phyloP scores from a whole-genome alignment of 331 rosid species.

The Rhamnella rubrinervis region DNA sequence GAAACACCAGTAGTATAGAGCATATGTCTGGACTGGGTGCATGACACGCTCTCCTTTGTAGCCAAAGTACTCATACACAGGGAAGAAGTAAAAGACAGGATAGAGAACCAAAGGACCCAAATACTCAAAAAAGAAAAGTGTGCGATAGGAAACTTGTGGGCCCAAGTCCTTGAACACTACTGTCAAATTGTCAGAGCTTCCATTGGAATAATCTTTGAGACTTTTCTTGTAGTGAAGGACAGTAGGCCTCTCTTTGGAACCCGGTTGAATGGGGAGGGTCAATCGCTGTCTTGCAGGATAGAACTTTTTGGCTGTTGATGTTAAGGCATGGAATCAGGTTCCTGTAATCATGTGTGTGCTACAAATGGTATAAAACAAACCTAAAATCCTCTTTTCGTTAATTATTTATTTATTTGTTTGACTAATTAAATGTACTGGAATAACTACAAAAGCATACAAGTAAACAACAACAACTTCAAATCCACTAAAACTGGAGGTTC shows the following conservation, averaged over 20 bases:
- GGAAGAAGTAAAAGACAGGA: conserved; percentile 85
- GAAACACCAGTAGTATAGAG: conserved; percentile 93
- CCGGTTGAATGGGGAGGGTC: conserved; percentile 76
- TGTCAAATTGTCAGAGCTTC: conserved; percentile 57
- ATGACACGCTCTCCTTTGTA: conserved; percentile 74
- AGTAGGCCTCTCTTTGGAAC: conserved; percentile 78
- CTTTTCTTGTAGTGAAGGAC: conserved; percentile 72
- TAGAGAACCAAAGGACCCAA: conserved; percentile 90
- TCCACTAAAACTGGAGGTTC: no score
- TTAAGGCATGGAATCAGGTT: conserved; percentile 33
- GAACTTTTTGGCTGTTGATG: conserved; percentile 75
- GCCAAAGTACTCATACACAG: conserved; percentile 70
- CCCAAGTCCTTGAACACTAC: conserved; percentile 90
- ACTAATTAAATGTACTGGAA: no score
- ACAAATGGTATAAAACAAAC: background rate
- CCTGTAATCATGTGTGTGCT: conserved; percentile 19
- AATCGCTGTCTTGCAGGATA: conserved; percentile 86
- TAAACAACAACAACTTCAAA: no score
- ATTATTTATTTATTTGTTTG: background rate
- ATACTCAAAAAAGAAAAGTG: conserved; percentile 86
- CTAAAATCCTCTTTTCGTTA: background rate
- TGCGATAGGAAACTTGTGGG: conserved; percentile 82
- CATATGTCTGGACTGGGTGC: conserved; percentile 86
- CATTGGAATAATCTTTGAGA: conserved; percentile 61
- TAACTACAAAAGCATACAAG: background rate